These are phyloP conservation scores for Pisolithus tinctorius DNA, from an alignment of 768 basidiomycete genomes.

Conservation along the genomic window DNA sequence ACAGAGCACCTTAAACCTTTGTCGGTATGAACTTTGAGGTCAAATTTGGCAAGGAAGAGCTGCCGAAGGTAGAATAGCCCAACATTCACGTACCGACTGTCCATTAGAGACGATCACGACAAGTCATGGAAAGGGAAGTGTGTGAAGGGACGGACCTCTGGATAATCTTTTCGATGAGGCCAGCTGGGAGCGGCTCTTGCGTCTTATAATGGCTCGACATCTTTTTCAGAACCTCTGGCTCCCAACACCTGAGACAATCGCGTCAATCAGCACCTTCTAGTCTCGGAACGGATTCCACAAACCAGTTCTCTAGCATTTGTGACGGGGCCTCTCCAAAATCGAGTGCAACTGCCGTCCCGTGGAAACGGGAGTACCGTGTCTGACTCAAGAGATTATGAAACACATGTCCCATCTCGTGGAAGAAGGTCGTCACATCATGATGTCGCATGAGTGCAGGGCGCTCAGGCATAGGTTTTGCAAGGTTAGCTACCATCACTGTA, in stretches of 20 bases:
- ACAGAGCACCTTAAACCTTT: conserved; percentile 36
- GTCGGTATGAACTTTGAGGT: conserved; percentile 68
- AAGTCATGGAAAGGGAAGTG: not conserved
- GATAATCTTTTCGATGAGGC: conserved; percentile 74
- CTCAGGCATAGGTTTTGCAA: conserved; percentile 76
- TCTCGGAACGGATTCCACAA: conserved; percentile 2
- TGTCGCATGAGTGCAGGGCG: conserved; percentile 81
- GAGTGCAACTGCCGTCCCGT: conserved; percentile 72
- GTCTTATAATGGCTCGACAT: conserved; percentile 81
- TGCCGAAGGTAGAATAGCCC: conserved; percentile 80
- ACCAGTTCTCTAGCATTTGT: conserved; percentile 93
- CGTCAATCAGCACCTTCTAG: not conserved
- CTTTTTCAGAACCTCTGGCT: conserved; percentile 62
- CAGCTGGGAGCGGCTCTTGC: conserved; percentile 59
- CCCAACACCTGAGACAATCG: conserved; percentile 57
- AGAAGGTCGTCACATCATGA: conserved; percentile 83
- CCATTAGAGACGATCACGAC: not conserved
- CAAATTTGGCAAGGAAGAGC: conserved; percentile 77
- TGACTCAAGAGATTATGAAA: conserved; percentile 64
- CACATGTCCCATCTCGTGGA: conserved; percentile 84
- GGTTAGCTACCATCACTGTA: conserved; percentile 84
- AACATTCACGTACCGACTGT: conserved; percentile 69
- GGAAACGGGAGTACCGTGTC: conserved; percentile 72
- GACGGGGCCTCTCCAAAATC: conserved; percentile 88
- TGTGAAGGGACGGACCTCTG: conserved; percentile 46